These are phyloP conservation scores for Rhizopus microsporus DNA, from an alignment of 371 early-diverging fungal species.

Conservation along the genomic window DNA sequence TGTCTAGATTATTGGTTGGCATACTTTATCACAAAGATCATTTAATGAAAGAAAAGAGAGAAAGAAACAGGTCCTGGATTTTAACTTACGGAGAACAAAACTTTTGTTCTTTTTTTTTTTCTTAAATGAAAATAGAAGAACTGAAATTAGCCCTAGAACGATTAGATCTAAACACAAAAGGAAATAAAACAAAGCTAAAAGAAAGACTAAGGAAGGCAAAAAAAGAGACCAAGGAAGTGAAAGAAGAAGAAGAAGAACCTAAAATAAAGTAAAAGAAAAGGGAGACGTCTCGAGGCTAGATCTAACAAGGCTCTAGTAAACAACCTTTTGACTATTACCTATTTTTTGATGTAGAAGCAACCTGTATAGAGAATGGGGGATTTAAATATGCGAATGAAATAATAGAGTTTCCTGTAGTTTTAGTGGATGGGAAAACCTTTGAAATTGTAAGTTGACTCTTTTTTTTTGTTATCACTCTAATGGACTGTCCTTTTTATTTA, in stretches of 20 bases:
- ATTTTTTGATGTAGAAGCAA: constrained; percentile 85
- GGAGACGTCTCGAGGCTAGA: not conserved
- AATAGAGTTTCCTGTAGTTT: constrained; percentile 83
- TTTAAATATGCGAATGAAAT: constrained; percentile 74
- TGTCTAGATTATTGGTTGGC: constrained; percentile 1
- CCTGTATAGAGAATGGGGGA: constrained; percentile 65
- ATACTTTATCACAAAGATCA: not conserved
- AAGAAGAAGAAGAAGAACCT: constrained; percentile 6
- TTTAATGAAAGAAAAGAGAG: not conserved
- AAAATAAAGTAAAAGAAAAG: not conserved
- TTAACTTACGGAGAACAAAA: too few species aligned
- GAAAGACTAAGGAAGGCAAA: constrained; percentile 49
- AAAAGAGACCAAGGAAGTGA: constrained; percentile 27
- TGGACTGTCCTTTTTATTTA: not conserved
- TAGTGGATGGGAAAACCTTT: constrained; percentile 61
- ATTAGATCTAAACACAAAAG: constrained; percentile 53
- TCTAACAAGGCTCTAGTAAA: not conserved
- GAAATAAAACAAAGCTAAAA: constrained; percentile 52
- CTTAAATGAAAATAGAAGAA: constrained; percentile 33
- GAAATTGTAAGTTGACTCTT: constrained; percentile 48
- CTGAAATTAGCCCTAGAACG: constrained; percentile 46
- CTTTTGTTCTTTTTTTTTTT: too few species aligned
- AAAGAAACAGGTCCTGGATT: not conserved
- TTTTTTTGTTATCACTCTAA: constrained; percentile 2
- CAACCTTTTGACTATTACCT: constrained; percentile 56